Base-by-base conservation (phyloP, 2,329 filamentous ascomycete species). In the Stemphylium lycopersici region DNA sequence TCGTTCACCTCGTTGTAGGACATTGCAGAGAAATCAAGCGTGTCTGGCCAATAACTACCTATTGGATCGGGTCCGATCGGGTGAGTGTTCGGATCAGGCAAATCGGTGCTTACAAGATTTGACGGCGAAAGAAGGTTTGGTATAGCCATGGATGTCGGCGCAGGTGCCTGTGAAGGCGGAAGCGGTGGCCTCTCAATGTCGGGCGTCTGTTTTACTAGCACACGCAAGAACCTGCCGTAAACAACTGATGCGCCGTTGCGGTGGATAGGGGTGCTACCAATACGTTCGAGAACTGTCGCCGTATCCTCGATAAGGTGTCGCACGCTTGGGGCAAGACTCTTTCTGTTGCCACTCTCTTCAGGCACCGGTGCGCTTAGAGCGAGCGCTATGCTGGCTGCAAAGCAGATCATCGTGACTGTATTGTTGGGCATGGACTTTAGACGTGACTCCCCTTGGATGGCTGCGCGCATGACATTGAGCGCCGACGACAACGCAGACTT, bases 381-480 rank as follows among this genome's bases (percentile, higher is more conserved):
- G 74, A 45, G 83, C 81, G 40, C 86, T 77, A 72, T 63, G 32
- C 64, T 72, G 13, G 68, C 73, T 0, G 88, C 88, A 59, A 90
- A 90, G 1, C 87, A 89, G 11, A 91, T 89, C 89, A 91, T 91
- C 59, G 90, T 89, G 50, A 88, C 84, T 0, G 88, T 90, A 62
- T 91, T 91, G 72, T 91, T 91, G 0, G 88, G 88, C 88, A 91
- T 91, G 0, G 88, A 90, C 50, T 86, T 86, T 0, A 91, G 79
- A 56, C 87, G 83, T 0, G 81, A 78, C 67, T 91, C 88, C 31
- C 88, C 88, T 70, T 90, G 88, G 5, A 90, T 89, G 0, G 88
- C 88, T 1, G 86, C 87, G 18, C 88, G 84, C 79, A 91, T 84
- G 4, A 91, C 89, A 53, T 90, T 90, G n/a, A 91, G 74, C 0